A percentile compares a stretch with the other conserved stretches of the same genome.
Conservation (phyloP, 2,329 filamentous ascomycete species). For the Verticillium dahliae region DNA sequence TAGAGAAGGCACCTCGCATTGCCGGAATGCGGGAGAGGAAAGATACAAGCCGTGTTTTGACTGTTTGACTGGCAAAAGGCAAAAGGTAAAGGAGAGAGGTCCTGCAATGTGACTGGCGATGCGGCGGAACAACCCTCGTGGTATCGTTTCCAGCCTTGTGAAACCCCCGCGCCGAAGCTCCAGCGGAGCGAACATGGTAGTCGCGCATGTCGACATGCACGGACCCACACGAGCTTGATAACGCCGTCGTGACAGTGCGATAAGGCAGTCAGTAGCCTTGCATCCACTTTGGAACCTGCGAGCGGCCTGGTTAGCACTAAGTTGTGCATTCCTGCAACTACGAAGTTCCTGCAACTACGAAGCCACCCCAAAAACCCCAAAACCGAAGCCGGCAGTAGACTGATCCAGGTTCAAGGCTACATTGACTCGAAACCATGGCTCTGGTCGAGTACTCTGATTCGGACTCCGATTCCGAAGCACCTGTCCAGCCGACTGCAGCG, state of each 20-base stretch:
- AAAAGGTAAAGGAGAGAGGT: not conserved
- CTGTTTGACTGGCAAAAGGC: too few relatives aligned
- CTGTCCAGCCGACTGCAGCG: constrained; percentile 21
- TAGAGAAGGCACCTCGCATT: not conserved
- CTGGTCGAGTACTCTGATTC: constrained; percentile 82
- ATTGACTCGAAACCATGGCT: constrained; percentile 48
- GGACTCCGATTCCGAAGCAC: constrained; percentile 46
- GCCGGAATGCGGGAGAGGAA: not conserved
- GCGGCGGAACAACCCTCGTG: not conserved
- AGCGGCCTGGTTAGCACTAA: not conserved
- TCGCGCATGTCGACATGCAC: not conserved
- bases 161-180: constrained; percentile 5
- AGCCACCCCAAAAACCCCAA: too few relatives aligned
- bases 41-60: not conserved
- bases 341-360: not conserved
- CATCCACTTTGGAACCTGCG: not conserved
- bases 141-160: constrained; percentile 9
- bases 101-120: not conserved
- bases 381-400: not conserved
- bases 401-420: not conserved
- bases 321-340: not conserved
- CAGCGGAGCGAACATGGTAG: not conserved
- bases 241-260: not conserved
- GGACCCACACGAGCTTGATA: not conserved
- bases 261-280: not conserved